phyloP scores from a whole-genome alignment of 208 protist species.

The Trypanosoma congolense region DNA sequence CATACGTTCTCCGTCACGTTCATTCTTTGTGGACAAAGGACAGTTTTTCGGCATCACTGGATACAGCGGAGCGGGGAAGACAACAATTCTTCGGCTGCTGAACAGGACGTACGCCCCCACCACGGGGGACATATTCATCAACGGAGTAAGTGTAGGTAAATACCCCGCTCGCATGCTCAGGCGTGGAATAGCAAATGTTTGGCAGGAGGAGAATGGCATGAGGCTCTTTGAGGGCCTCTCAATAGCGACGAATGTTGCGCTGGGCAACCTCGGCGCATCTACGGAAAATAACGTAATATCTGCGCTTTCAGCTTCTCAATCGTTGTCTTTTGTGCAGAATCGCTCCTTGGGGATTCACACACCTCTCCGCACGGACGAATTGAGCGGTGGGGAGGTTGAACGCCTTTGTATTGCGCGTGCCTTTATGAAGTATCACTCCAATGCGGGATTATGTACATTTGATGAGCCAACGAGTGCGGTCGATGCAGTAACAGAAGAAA shows the following conservation, averaged over 20 bases:
- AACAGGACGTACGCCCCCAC: conserved; percentile 49
- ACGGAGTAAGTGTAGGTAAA: conserved; percentile 38
- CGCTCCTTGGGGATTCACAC: conserved; percentile 33
- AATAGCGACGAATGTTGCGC: conserved; percentile 57
- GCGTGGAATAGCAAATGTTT: conserved; percentile 49
- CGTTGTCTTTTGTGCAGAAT: conserved; percentile 29
- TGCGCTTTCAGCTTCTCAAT: conserved; percentile 28
- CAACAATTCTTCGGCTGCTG: conserved; percentile 56
- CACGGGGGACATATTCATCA: conserved; percentile 46
- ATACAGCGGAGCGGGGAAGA: conserved; percentile 74
- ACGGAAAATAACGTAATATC: conserved; percentile 16
- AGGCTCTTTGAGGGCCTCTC: conserved; percentile 47
- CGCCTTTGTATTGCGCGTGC: conserved; percentile 57
- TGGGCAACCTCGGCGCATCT: conserved; percentile 39
- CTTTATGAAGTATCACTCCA: conserved; percentile 26
- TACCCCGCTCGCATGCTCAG: conserved; percentile 48
- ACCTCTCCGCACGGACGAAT: conserved; percentile 23
- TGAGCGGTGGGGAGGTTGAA: conserved; percentile 70
- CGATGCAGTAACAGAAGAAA: conserved; percentile 53
- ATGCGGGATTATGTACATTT: conserved; percentile 36
- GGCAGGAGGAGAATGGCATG: conserved; percentile 41
- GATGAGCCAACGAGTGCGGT: conserved; percentile 71
- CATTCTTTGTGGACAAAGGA: conserved; percentile 42
- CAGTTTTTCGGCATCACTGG: conserved; percentile 59
- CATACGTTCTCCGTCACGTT: conserved; percentile 48